Base-by-base conservation (phyloP, 495 filamentous ascomycete species). In the Aspergillus olivimuriae region DNA sequence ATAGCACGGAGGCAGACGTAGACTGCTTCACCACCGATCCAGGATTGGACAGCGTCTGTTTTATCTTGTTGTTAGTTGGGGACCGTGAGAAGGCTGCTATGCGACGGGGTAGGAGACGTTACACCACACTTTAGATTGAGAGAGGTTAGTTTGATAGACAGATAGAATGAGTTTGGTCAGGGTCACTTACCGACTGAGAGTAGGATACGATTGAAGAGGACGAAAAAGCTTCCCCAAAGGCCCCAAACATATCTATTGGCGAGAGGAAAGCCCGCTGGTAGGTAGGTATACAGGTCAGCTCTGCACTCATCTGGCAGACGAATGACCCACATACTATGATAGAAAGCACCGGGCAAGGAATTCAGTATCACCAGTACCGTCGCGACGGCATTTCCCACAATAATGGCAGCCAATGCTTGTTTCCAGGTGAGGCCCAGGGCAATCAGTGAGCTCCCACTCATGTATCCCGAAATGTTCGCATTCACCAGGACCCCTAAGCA, bases 181-280 rank as follows among this genome's bases (percentile, higher is more conserved):
- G 12, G 17, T 2, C 4, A 48, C 55, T 52, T 35, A 55, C 51
- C 46, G 5, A 60, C 32, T 4, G 47, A 56, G 9, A 61, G 46
- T 26, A 61, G 46, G 32, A 61, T 61, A 3, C 57, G 46, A 35
- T 61, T 61, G 51, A 48, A 58, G 12, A 61, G 48, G n/a, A 55
- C 57, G 28, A 57, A 61, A 6, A 41, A 22, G 11, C 54, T 58
- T 4, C 52, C 57, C 17, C 44, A 54, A 47, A 57, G 53, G 1
- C 54, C 54, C 54, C 54, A 57, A 19, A 57, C 54, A 48, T 57
- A 57, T 31, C 54, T 34, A 23, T 53, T 57, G 5, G 45, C 54
- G 3, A 57, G 43, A 3, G 54, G 54, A 24, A 57, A 57, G 1
- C 54, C 54, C 34, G 50, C 54, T 57, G 11, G 15, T 17, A 3